These are phyloP conservation scores for Eimeria necatrix DNA, from an alignment of 169 alveolate genomes.

Conservation along the genomic window DNA sequence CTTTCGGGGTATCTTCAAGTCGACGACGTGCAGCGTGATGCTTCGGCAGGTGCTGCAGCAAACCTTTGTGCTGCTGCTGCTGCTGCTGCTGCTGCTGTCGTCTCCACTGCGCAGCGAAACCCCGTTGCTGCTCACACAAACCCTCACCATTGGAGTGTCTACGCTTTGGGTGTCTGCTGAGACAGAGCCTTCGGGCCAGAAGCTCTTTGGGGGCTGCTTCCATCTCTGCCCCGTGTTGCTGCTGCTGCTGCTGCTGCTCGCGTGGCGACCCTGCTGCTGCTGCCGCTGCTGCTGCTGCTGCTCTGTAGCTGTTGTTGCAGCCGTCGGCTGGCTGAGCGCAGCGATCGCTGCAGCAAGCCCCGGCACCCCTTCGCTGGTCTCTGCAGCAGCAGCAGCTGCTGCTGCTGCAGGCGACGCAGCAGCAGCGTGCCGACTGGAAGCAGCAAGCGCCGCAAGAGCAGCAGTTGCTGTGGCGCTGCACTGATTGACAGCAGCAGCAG, in stretches of 20 bases:
- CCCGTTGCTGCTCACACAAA: constrained; percentile 54
- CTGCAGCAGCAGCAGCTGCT: constrained; percentile 59
- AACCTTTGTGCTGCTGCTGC: constrained; percentile 34
- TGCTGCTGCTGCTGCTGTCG: constrained; percentile 44
- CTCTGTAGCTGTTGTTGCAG: background rate
- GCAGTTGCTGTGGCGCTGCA: constrained; percentile 55
- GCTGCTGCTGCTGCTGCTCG: constrained; percentile 51
- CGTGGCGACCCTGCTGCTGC: constrained; percentile 28
- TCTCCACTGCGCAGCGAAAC: background rate
- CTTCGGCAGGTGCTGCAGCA: constrained; percentile 64
- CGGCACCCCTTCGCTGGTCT: background rate
- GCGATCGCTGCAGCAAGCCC: constrained; percentile 43
- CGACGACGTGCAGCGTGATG: constrained; percentile 25
- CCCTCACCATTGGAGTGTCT: constrained; percentile 29
- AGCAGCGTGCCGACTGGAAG: background rate
- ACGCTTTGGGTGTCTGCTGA: constrained; percentile 60
- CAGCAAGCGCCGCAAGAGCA: constrained; percentile 23
- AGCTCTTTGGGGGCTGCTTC: constrained; percentile 63
- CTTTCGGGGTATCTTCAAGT: constrained; percentile 13
- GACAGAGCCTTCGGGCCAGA: constrained; percentile 62
- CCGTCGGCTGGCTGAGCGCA: background rate
- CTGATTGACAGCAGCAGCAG: constrained; percentile 26
- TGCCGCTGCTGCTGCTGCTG: constrained; percentile 45
- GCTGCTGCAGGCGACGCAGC: constrained; percentile 29
- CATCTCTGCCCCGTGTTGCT: constrained; percentile 55